Evolutionary conservation across 116 monocot species (phyloP).

Genomic region (Zostera marina): DNA sequence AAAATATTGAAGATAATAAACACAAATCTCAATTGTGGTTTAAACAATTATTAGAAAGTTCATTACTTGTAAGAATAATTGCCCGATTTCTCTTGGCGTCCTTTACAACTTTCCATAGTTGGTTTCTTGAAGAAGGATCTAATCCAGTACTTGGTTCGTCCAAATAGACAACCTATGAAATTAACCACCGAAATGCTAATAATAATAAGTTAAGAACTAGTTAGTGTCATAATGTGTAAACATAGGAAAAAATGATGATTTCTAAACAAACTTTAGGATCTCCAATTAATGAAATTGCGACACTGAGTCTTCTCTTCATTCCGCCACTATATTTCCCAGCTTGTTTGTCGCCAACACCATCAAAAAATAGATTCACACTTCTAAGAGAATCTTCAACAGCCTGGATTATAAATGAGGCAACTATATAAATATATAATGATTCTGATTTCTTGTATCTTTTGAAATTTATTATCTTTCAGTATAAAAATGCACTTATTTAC

Average conservation of each 20-base stretch:
- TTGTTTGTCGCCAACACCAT: slow-evolving; percentile 39
- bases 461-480: no score
- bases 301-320: slow-evolving; percentile 69
- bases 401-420: slow-evolving; percentile 17
- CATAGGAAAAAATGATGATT: background rate
- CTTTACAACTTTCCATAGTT: slow-evolving; percentile 40
- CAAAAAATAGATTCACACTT: slow-evolving; percentile 32
- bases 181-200: background rate
- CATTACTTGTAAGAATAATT: slow-evolving; percentile 59
- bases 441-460: no score
- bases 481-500: background rate
- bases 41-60: no score
- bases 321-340: slow-evolving; percentile 46
- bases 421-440: background rate
- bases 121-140: slow-evolving; percentile 67
- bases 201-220: background rate
- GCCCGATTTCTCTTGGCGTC: slow-evolving; percentile 32
- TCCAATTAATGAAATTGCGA: slow-evolving; percentile 75
- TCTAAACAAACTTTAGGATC: slow-evolving; percentile 34
- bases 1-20: background rate
- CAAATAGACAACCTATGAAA: slow-evolving; percentile 66
- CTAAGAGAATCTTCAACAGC: slow-evolving; percentile 57
- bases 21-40: background rate
- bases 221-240: background rate
- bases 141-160: slow-evolving; percentile 79